Base-by-base conservation (phyloP, 257 asterid genomes). In the Plantago major region DNA sequence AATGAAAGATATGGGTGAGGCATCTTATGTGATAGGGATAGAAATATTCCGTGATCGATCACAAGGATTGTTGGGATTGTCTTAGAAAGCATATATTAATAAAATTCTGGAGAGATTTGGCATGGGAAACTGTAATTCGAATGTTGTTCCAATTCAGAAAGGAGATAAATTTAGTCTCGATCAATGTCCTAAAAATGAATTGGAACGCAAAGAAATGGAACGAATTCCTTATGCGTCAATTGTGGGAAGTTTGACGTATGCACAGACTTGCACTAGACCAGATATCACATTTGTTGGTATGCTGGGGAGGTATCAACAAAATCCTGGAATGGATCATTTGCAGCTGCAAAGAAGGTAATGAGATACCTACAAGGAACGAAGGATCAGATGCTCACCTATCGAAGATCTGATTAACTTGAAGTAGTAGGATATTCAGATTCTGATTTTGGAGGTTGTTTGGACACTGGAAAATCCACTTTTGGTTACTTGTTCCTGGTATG, bases 201-300 rank as follows among this genome's bases (percentile, higher is more conserved):
- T 26, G 60, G 42, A 55, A 55, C 46, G n/a, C 7, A 30, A 55
- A 28, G n/a, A 52, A 19, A 52, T 18, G 56, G 12, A 46, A 18
- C 12, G 56, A 7, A 51, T 51, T 51, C 42, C 40, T 18, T 53
- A 53, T 53, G 58, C 42, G 11, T 53, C 42, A 0, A 11, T 26
- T 53, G 42, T 38, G 14, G 46, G 46, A 38, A 55, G 61, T 55
- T 55, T 55, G 61, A 55, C 40, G 46, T 55, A 55, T 55, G 61
- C 22, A 22, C 61, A 55, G 33, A 47, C 22, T 14, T 47, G 53
- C 18, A 47, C 53, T 19, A 47, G 22, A 47, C 22, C 22, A 10
- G 8, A 47, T 28, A 55, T 33, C 22, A 55, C 10, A 15, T 14
- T 55, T 55, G 26, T 13, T 5, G 5, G 61, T 13, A 55, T 37